Evolutionary conservation across 2,329 filamentous ascomycete species (phyloP).

Genomic region (Ophiostoma sp.): DNA sequence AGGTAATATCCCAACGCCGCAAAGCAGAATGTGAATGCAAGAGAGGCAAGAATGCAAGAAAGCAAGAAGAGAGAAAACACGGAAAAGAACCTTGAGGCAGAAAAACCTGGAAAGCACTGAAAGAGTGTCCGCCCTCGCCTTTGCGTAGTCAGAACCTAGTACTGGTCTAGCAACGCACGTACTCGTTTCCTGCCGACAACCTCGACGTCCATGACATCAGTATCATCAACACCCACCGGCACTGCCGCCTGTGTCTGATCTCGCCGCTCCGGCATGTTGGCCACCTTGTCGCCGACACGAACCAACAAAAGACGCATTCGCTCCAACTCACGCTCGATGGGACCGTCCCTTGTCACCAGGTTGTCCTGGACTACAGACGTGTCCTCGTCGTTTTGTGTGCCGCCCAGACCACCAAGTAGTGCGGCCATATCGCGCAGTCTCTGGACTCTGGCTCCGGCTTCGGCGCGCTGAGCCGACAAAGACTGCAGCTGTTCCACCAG

Average conservation of each 20-base stretch:
- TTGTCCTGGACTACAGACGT: slow-evolving; percentile 54
- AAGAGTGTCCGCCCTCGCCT: neutral
- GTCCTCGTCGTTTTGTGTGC: slow-evolving; percentile 25
- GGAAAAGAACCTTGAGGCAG: neutral
- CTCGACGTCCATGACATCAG: slow-evolving; percentile 30
- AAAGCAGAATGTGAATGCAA: neutral
- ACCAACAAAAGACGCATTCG: slow-evolving; percentile 60
- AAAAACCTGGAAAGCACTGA: neutral
- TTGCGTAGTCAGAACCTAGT: neutral
- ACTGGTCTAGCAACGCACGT: slow-evolving; percentile 37
- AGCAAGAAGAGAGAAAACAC: neutral
- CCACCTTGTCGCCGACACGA: slow-evolving; percentile 52
- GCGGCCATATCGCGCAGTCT: slow-evolving; percentile 47
- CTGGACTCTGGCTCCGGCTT: slow-evolving; percentile 36
- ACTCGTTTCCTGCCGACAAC: slow-evolving; percentile 41
- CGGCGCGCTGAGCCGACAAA: slow-evolving; percentile 45
- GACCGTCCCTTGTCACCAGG: slow-evolving; percentile 58
- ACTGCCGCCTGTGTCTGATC: slow-evolving; percentile 15
- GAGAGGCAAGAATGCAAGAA: neutral
- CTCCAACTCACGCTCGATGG: slow-evolving; percentile 61
- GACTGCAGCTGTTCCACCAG: slow-evolving; percentile 45
- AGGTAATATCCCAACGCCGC: neutral
- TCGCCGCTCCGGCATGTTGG: slow-evolving; percentile 30
- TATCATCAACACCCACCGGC: slow-evolving; percentile 24
- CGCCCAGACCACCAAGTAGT: slow-evolving; percentile 46